Evolutionary conservation across 441 rosid species (phyloP).

Genomic region (Populus hybrid): DNA sequence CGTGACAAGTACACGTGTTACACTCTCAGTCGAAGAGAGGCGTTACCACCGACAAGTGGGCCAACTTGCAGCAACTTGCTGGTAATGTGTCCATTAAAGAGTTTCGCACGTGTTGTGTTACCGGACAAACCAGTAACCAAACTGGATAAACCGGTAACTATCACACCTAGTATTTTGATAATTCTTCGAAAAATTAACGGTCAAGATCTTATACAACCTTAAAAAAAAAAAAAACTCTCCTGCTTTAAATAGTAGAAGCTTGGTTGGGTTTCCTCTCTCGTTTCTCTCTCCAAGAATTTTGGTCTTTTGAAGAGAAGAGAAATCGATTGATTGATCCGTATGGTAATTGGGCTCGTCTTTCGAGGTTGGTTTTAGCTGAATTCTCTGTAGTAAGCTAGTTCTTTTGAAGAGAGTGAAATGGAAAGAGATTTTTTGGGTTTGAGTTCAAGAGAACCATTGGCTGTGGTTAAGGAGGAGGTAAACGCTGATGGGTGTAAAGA

Average conservation of each 20-base stretch:
- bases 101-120: conserved; percentile 42
- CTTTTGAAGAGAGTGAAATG: conserved; percentile 33
- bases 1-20: conserved; percentile 20
- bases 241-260: conserved; percentile 9
- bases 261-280: not conserved
- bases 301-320: conserved; percentile 14
- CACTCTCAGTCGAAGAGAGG: not conserved
- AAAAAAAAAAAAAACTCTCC: not conserved
- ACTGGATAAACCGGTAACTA: conserved; percentile 32
- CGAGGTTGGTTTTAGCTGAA: conserved; percentile 18
- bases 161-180: not conserved
- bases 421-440: conserved; percentile 86
- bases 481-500: conserved; percentile 46
- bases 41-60: conserved; percentile 21
- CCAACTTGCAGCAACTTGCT: conserved; percentile 10
- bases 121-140: conserved; percentile 27
- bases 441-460: conserved; percentile 43
- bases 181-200: conserved; percentile 14
- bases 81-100: not conserved
- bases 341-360: not conserved
- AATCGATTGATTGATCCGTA: conserved; percentile 16
- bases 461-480: conserved; percentile 53
- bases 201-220: conserved; percentile 15
- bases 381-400: conserved; percentile 4
- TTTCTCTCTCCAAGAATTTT: not conserved